Evolutionary conservation across 768 basidiomycete genomes (phyloP).

Genomic region (Trametes cubensis): DNA sequence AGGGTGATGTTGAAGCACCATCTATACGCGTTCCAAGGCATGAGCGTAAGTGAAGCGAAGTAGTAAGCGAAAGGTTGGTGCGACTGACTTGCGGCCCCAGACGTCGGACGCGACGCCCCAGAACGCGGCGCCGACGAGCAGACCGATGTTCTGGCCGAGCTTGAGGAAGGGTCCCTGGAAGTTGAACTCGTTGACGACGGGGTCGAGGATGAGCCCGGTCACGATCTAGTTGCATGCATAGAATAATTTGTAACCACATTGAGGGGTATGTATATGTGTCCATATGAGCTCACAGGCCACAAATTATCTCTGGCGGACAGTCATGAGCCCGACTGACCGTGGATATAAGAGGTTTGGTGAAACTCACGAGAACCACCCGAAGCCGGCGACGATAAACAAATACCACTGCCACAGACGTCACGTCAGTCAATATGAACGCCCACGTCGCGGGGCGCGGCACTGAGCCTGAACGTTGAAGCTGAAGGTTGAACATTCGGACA

Average conservation of each 20-base stretch:
- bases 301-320: conserved; percentile 54
- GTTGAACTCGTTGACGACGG: conserved; percentile 66
- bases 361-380: conserved; percentile 73
- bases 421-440: not conserved
- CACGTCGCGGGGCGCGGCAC: too few species aligned
- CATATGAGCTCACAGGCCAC: conserved; percentile 55
- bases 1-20: conserved; percentile 74
- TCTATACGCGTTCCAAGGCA: conserved; percentile 32
- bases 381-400: conserved; percentile 65
- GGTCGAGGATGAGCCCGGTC: conserved; percentile 66
- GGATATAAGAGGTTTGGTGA: not conserved
- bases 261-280: not conserved
- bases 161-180: conserved; percentile 64
- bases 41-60: not conserved
- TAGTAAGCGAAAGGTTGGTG: not conserved
- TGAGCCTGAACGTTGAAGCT: too few species aligned
- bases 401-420: conserved; percentile 45
- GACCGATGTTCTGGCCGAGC: conserved; percentile 73
- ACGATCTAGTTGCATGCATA: conserved; percentile 52
- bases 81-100: conserved; percentile 64
- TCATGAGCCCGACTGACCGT: not conserved
- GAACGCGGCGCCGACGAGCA: conserved; percentile 68
- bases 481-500: too few species aligned
- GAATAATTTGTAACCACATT: too few species aligned
- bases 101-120: conserved; percentile 72